These are phyloP conservation scores for Penicillium digitatum DNA, from an alignment of 2,329 filamentous ascomycete genomes.

Conservation along the genomic window DNA sequence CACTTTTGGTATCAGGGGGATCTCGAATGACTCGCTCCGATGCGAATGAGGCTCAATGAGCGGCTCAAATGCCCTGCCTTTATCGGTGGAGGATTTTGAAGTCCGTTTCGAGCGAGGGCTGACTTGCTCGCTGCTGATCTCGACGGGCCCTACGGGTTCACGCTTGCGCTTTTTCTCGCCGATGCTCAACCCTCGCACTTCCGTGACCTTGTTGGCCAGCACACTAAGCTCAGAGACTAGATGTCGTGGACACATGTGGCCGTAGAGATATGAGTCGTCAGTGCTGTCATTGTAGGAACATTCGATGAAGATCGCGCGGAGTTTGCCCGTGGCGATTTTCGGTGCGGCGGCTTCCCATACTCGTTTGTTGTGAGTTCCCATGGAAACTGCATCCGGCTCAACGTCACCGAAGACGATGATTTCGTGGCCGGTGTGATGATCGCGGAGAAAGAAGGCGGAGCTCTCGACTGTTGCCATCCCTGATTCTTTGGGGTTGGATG, in stretches of 20 bases:
- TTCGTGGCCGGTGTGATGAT: constrained; percentile 65
- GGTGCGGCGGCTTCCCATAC: constrained; percentile 88
- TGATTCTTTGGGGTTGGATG: constrained; percentile 17
- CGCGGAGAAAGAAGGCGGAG: constrained; percentile 88
- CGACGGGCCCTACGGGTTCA: constrained; percentile 14
- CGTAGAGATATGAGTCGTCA: constrained; percentile 73
- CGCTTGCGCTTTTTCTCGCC: constrained; percentile 45
- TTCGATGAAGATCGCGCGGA: constrained; percentile 87
- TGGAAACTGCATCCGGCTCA: constrained; percentile 81
- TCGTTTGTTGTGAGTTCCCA: constrained; percentile 72
- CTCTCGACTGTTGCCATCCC: constrained; percentile 57
- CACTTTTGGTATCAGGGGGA: not conserved
- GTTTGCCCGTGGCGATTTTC: constrained; percentile 68
- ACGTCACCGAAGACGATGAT: constrained; percentile 94
- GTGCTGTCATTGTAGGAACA: constrained; percentile 86
- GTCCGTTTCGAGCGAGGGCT: constrained; percentile 27
- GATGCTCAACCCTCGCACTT: constrained; percentile 41
- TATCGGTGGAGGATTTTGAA: constrained; percentile 10
- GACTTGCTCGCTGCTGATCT: constrained; percentile 19
- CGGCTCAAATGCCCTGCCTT: not conserved
- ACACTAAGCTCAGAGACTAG: constrained; percentile 71
- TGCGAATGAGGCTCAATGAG: not conserved
- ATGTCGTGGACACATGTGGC: constrained; percentile 80
- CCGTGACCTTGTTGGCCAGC: constrained; percentile 68
- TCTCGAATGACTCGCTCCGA: not conserved